Evolutionary conservation across 2,329 filamentous ascomycete genomes (phyloP), one percentile per base, ranked within the genome.

Genomic region (Aspergillus nomiae): DNA sequence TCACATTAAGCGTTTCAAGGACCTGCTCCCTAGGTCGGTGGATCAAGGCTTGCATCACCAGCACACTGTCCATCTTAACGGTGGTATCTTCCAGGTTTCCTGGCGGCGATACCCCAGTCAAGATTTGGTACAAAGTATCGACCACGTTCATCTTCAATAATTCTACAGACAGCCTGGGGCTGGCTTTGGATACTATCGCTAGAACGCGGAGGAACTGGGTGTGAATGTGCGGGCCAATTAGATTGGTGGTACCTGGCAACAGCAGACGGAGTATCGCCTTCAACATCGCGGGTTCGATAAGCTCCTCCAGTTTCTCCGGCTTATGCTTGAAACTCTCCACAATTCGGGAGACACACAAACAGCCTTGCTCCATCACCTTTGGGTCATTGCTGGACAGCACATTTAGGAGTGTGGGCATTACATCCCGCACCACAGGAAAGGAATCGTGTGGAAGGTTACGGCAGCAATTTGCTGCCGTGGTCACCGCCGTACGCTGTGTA

Each of bases 41-140:
- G 58, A 99, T 97, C 66, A 99, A 84, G 43, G 96, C 93, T 80
- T 99, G 95, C 96, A 99, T 99, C 72, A 99, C 95, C 53, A 99
- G 87, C 60, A 98, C 94, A 73, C 93, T 97, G 78, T 98, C 94
- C 67, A 98, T 90, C 79, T 96, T 97, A 34, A 78, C 69, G 8
- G 72, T 70, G 1, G 73, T 73, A 48, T 70, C 73, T 19, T 77
- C 43, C 87, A 90, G 34, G 89, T 90, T 91, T 65, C 84, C 87
- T 0, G 95, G 95, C 1, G 95, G 94, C 0, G 95, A 98, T 2
- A 99, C 92, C 24, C 95, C 95, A 0, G 95, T 98, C 56, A 99
- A 81, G 48, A 99, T 98, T 77, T 99, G 95, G 74, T 98, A 99
- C 2, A 99, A 83, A 0, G 95, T 99, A 78, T 98, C 95, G 30